Evolutionary conservation across 164 flowering plant species (phyloP), one percentile per base, ranked within the genome.

Genomic region (Taxillus chinensis): DNA sequence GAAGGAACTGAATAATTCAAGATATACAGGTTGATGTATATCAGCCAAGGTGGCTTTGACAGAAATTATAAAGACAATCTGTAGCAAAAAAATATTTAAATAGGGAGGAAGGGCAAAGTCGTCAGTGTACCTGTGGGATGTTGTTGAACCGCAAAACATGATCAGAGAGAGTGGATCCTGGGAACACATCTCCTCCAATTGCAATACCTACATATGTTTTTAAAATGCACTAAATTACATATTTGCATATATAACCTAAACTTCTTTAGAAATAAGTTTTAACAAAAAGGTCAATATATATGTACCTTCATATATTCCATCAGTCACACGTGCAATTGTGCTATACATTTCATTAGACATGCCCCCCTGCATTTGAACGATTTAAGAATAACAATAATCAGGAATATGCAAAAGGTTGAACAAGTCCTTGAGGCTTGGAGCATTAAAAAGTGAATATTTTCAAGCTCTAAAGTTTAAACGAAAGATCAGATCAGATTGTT

Each of bases 101-200:
- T 52, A 38, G 15, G 48, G 8, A 7, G 50, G 8, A 51, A 64
- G 56, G 62, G 27, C 13, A 57, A 49, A 57, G 27, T 27, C 41
- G 54, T 11, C 16, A 51, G 60, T 42, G 27, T 81, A 89, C 99
- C 90, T 91, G 96, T 17, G 99, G 97, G 50, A 95, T 95, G 76
- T 89, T 91, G 82, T 87, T 91, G 64, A 95, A 95, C 57, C 99
- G 84, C 72, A 95, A 68, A 71, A 91, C 83, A 75, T 95, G 97
- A 70, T 95, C 97, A 66, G 97, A 95, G 49, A 95, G 93, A 42
- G 97, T 95, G 62, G 99, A 95, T 41, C 97, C 97, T 27, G 99
- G 99, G 74, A 95, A 95, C 55, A 95, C 99, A 82, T 95, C 99
- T 66, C 99, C 97, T 68, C 99, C 99, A 68, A 95, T 95, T 37